Percentiles rank a stretch among this genome's conserved stretches.
Conservation (phyloP, 208 protist species). For the Crithidia mellificae region DNA sequence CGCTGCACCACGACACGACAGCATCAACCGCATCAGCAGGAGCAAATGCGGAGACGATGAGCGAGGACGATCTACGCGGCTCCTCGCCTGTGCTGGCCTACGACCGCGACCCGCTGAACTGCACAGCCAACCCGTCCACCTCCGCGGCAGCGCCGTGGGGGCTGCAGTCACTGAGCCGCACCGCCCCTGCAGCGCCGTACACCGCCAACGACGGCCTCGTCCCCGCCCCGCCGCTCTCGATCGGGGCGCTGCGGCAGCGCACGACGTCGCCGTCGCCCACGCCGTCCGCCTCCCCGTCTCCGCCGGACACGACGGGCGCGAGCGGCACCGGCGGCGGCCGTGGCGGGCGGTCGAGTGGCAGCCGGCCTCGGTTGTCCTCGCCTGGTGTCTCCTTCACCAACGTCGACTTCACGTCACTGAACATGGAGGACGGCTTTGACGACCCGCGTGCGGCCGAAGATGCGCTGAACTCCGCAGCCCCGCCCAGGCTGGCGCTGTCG, state of each 20-base stretch:
- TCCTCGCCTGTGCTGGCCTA: conserved; percentile 22
- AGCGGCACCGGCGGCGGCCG: neutral
- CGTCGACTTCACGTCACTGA: conserved; percentile 7
- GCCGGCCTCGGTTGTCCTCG: conserved; percentile 9
- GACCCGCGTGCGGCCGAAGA: neutral
- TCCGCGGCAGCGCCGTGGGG: neutral
- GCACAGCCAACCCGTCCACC: neutral
- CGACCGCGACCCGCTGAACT: conserved; percentile 3
- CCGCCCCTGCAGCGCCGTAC: neutral
- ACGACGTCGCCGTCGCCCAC: neutral
- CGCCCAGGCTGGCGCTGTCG: neutral
- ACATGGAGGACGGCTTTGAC: conserved; percentile 4
- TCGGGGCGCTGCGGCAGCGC: conserved; percentile 10
- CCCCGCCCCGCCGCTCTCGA: conserved; percentile 10
- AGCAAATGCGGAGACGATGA: too few species aligned
- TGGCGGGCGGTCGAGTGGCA: neutral
- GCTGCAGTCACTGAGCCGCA: neutral
- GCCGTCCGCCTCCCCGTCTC: neutral
- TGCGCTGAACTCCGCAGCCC: neutral
- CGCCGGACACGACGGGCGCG: neutral
- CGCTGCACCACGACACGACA: neutral
- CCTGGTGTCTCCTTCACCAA: conserved; percentile 15
- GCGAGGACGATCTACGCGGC: neutral
- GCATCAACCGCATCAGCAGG: too few species aligned
- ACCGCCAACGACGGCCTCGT: conserved; percentile 1